These are phyloP conservation scores for Zasmidium cellare DNA, from an alignment of 2,329 filamentous ascomycete species.

Conservation along the genomic window DNA sequence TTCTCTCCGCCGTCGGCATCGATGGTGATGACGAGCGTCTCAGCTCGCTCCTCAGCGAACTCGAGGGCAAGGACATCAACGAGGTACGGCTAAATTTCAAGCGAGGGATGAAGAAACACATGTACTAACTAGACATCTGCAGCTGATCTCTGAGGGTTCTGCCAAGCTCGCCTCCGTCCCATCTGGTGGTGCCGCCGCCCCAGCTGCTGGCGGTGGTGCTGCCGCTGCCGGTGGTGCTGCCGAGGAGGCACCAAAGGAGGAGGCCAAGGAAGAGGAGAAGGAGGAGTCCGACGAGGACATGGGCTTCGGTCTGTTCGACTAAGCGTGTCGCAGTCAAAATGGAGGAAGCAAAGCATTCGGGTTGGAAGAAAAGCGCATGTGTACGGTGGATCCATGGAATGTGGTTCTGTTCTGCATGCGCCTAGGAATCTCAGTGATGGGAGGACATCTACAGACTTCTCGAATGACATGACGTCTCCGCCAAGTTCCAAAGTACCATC, in stretches of 20 bases:
- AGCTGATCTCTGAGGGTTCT: constrained; percentile 90
- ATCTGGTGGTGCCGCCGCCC: constrained; percentile 77
- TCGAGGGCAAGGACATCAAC: constrained; percentile 87
- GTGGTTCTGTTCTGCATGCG: not conserved
- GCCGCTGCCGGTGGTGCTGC: constrained; percentile 69
- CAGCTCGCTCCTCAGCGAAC: constrained; percentile 82
- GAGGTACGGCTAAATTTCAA: constrained; percentile 64
- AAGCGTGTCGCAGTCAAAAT: constrained; percentile 33
- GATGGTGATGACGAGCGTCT: constrained; percentile 90
- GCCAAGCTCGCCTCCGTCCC: constrained; percentile 97
- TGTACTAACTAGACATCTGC: constrained; percentile 27
- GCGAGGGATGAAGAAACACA: not conserved
- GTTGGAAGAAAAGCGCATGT: not conserved
- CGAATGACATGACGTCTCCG: not conserved
- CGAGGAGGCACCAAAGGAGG: constrained; percentile 55
- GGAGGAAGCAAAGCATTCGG: not conserved
- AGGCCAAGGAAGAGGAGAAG: constrained; percentile 73
- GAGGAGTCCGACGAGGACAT: constrained; percentile 76
- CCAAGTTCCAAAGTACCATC: not conserved
- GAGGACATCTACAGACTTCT: not conserved
- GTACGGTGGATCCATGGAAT: not conserved
- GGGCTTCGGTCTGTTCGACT: constrained; percentile 73
- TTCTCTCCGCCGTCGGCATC: constrained; percentile 91
- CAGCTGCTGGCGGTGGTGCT: constrained; percentile 67
- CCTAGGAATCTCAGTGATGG: not conserved